phyloP scores from a whole-genome alignment of 192 early-diverging fungal genomes.

The Backusella tuberculispora region DNA sequence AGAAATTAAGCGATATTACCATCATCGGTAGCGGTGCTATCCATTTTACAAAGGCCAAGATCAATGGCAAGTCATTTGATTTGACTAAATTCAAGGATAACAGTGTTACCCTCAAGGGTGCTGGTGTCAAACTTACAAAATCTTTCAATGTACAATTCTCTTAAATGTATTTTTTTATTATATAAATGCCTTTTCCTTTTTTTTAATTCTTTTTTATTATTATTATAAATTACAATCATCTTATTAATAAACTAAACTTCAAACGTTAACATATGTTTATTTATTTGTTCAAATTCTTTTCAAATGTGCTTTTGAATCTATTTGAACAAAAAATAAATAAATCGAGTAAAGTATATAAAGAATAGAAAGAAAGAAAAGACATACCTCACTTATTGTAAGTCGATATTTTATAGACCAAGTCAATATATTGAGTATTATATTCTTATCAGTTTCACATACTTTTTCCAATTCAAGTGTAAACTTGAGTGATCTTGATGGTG shows the following conservation, averaged over 20 bases:
- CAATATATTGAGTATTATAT: background rate
- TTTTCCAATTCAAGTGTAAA: background rate
- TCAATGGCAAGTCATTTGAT: constrained; percentile 14
- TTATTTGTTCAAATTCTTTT: no score
- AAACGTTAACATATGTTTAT: no score
- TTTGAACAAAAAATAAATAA: no score
- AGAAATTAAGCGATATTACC: constrained; percentile 14
- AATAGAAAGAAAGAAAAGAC: background rate
- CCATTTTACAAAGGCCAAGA: constrained; percentile 5
- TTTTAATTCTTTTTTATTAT: no score
- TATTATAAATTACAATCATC: no score
- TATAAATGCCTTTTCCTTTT: background rate
- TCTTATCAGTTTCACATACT: background rate
- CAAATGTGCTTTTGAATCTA: no score
- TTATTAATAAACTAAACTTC: no score
- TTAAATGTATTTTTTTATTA: background rate
- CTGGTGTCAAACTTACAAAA: background rate
- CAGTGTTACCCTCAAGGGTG: background rate
- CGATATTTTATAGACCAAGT: constrained; percentile 18
- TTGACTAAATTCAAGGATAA: constrained; percentile 1
- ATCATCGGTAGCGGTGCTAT: constrained; percentile 11
- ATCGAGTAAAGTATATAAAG: background rate
- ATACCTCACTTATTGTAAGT: constrained; percentile 2
- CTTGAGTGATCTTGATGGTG: background rate
- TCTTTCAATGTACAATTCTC: constrained; percentile 11